phyloP scores from a whole-genome alignment of 148 eudicot species.

The Vaccinium myrtillus region DNA sequence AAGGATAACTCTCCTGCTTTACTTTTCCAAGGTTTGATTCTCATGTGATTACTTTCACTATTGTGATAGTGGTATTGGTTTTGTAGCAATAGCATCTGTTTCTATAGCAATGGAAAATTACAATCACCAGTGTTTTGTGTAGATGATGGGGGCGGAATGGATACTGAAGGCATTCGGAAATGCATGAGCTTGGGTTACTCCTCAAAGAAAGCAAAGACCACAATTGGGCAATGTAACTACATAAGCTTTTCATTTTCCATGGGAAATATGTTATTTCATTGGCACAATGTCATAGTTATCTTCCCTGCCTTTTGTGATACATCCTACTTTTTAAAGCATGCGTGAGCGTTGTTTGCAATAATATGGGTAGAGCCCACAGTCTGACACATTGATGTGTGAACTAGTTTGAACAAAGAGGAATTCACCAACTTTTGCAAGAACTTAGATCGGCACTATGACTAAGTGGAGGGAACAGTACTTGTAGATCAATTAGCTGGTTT shows the following conservation, averaged over 20 bases:
- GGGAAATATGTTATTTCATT: background rate
- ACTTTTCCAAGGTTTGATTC: conserved; percentile 66
- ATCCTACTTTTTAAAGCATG: background rate
- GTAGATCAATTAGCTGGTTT: background rate
- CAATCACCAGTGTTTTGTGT: conserved; percentile 13
- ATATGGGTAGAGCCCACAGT: background rate
- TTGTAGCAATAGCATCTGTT: conserved; percentile 8
- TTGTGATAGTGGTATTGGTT: background rate
- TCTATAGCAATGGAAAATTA: background rate
- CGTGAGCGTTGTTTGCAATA: background rate
- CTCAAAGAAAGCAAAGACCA: conserved; percentile 75
- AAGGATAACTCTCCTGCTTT: conserved; percentile 89
- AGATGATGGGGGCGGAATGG: conserved; percentile 99
- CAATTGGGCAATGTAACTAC: conserved; percentile 87
- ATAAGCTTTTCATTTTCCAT: background rate
- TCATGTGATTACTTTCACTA: background rate
- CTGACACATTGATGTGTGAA: background rate
- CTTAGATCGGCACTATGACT: background rate
- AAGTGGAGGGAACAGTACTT: background rate
- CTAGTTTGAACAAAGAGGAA: background rate
- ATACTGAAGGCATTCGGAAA: conserved; percentile 81
- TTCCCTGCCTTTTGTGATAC: background rate
- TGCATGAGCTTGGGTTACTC: conserved; percentile 99
- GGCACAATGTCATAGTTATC: background rate
- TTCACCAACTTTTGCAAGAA: background rate